Evolutionary conservation across 148 eudicot genomes (phyloP), one percentile per base, ranked within the genome.

Genomic region (Dianthus caryophyllus): DNA sequence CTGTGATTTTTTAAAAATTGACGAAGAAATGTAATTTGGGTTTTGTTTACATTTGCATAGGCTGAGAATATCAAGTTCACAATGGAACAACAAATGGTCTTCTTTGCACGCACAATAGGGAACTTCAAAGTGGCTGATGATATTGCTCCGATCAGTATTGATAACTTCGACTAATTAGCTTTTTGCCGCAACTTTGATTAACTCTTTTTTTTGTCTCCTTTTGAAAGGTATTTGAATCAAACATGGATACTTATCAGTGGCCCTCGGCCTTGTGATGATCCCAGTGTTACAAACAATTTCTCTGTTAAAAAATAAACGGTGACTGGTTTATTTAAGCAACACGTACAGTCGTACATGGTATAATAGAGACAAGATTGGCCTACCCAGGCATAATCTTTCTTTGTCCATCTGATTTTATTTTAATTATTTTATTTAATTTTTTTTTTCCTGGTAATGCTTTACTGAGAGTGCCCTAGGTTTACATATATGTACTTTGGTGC

Each of bases 51-150:
- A 33, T 15, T 53, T 73, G 55, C 18, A 67, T 88, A 90, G 98
- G 98, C 98, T 66, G 98, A 94, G 72, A 94, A 85, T 80, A 90
- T 94, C 63, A 94, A 88, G 82, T 88, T 88, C 75, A 86, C 96
- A 0, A 71, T 90, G 25, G 96, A 94, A 65, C 98, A 94, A 68
- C 97, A 94, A 74, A 88, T 94, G 91, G 81, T 94, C 70, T 94
- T 94, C 88, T 90, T 94, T 67, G 92, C 97, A 9, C 97, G 97
- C 46, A 55, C 82, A 36, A 84, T 90, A 50, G 97, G 97, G 39
- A 74, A 84, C 65, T 88, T 88, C 64, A 70, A 77, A 52, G 93
- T 90, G 31, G 88, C 97, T 2, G 99, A 94, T 69, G 85, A 88
- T 30, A 85, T 94, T 68, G 76, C 78, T 56, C 88, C 97, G 13